A percentile compares a stretch with the other conserved stretches of the same genome.
Evolutionary conservation across 164 flowering plant species (phyloP).

Genomic region (Magnolia kwangsiensis): DNA sequence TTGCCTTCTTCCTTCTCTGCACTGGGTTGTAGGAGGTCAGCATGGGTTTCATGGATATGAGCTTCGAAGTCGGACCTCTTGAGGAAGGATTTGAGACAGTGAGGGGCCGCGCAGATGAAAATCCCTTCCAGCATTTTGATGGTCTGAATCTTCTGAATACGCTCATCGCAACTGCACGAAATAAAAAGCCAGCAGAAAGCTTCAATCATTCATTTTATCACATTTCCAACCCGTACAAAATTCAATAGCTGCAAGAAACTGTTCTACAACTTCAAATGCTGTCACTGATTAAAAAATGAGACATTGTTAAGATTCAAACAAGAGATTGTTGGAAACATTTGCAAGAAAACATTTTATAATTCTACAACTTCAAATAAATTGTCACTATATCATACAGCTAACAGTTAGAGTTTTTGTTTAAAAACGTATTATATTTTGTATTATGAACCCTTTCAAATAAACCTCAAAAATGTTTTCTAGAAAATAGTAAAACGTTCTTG

Average conservation of each 20-base stretch:
- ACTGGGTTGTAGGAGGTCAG: constrained; percentile 67
- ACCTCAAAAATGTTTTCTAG: too few species aligned
- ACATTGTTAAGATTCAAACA: too few species aligned
- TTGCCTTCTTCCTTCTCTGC: constrained; percentile 59
- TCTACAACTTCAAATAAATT: too few species aligned
- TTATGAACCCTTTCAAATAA: too few species aligned
- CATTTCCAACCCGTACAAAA: neutral
- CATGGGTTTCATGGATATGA: constrained; percentile 71
- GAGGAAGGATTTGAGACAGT: constrained; percentile 88
- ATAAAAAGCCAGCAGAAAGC: neutral
- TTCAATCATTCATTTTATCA: neutral
- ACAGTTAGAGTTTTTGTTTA: too few species aligned
- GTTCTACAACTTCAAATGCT: neutral
- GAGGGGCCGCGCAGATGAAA: constrained; percentile 95
- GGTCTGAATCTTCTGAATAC: constrained; percentile 94
- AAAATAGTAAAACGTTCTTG: too few species aligned
- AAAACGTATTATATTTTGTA: too few species aligned
- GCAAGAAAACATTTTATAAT: too few species aligned
- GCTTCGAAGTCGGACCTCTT: constrained; percentile 74
- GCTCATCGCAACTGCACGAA: constrained; percentile 75
- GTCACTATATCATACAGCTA: too few species aligned
- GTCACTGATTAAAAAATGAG: too few species aligned
- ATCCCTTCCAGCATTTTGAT: constrained; percentile 95
- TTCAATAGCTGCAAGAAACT: neutral
- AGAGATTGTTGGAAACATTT: too few species aligned